Evolutionary conservation across 345 rosid species (phyloP), one percentile per base, ranked within the genome.

Genomic region (Lagerstroemia speciosa): DNA sequence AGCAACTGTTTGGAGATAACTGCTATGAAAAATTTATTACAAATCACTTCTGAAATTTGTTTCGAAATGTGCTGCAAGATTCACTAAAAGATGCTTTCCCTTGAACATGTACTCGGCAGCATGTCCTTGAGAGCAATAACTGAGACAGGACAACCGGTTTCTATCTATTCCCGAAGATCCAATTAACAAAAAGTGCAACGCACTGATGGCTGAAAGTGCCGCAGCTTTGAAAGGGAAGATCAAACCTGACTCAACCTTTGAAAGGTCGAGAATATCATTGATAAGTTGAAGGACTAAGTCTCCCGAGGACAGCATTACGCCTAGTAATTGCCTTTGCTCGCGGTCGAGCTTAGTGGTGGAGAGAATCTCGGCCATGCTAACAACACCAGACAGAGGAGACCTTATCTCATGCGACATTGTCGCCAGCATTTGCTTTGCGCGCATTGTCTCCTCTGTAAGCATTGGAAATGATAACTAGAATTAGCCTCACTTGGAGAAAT

Each of bases 391-490:
- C 31, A 94, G 75, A 60, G 99, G 98, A 68, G 98, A 91, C 77
- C 97, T 85, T 79, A 94, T 94, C 82, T 94, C 99, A 64, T 94
- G 98, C 17, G 99, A 94, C 99, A 94, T 91, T 9, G 93, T 91
- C 5, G 99, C 99, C 72, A 91, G 81, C 96, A 94, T 91, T 75
- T 94, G 97, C 72, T 94, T 94, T 15, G 92, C 97, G 31, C 98
- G 84, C 99, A 94, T 94, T 15, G 97, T 94, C 84, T 91, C 99
- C 95, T 94, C 99, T 93, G 85, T 67, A 74, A 75, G 41, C 70
- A 22, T 3, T 14, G 66, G 57, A 36, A 24, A 34, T 36, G 32
- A 15, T 17, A 22, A 43, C 58, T 48, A 45, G 27, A 30, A n/a
- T 72, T 10, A 75, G 45, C 24, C n/a, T 30, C 20, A n/a, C 27